A percentile compares a stretch with the other conserved stretches of the same genome.
phyloP scores from a whole-genome alignment of 768 basidiomycete genomes.

The Artomyces pyxidatus region DNA sequence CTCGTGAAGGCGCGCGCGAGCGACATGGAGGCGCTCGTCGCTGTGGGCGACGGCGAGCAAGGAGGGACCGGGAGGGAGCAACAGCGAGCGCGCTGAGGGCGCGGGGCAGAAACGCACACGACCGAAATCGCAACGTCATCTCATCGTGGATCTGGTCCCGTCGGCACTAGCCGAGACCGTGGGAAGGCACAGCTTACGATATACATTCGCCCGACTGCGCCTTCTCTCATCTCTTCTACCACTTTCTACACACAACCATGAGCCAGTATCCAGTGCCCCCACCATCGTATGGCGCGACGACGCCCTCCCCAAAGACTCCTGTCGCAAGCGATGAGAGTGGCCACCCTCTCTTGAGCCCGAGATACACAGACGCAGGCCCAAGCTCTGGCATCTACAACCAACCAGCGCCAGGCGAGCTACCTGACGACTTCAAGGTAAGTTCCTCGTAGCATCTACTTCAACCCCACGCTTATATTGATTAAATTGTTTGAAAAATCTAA shows the following conservation, averaged over 20 bases:
- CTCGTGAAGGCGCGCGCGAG: not conserved
- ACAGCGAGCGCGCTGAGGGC: too few relatives aligned
- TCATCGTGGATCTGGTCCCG: not conserved
- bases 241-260: constrained; percentile 20
- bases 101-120: not conserved
- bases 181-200: not conserved
- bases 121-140: not conserved
- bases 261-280: constrained; percentile 48
- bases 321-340: constrained; percentile 30
- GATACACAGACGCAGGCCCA: constrained; percentile 26
- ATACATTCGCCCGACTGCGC: not conserved
- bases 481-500: constrained; percentile 1
- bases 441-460: not conserved
- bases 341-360: constrained; percentile 48
- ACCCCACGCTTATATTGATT: constrained; percentile 9
- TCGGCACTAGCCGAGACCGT: not conserved
- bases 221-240: not conserved
- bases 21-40: not conserved
- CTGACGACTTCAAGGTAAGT: constrained; percentile 89
- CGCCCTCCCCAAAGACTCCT: constrained; percentile 29
- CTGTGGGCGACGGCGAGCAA: not conserved
- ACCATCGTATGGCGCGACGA: constrained; percentile 44
- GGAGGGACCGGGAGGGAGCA: not conserved
- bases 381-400: constrained; percentile 59
- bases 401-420: constrained; percentile 63